Base-by-base conservation (phyloP, 2,329 filamentous ascomycete species). In the Hypoxylon rubiginosum region DNA sequence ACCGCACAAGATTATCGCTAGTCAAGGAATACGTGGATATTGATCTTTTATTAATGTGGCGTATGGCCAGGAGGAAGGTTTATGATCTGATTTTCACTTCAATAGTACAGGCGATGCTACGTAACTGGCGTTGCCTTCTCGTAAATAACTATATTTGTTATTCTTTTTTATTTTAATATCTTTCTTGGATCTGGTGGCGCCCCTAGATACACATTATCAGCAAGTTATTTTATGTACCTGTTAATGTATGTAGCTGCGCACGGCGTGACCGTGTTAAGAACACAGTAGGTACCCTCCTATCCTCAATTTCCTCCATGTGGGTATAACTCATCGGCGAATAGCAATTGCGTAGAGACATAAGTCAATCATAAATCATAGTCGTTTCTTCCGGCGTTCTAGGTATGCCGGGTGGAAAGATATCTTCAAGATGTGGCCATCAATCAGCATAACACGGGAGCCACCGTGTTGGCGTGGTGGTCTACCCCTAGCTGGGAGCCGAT, bases 401-500 rank as follows among this genome's bases (percentile, higher is more conserved):
- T 36, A 41, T 43, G 26, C 9, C n/a, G 30, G 17, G 15, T 7
- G 30, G 11, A 63, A 49, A 2, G 17, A 45, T n/a, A 69, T 65
- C 39, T 61, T 65, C 26, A 69, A 30, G 24, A 67, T 51, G n/a
- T 63, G 67, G 17, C 64, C 62, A 32, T 65, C 39, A 32, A 65
- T 61, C 10, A 69, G 59, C n/a, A 15, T 34, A 26, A 60, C 48
- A 21, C 32, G 57, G 2, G 46, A 28, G 21, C n/a, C 21, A 19
- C 19, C 41, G 4, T 15, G 54, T 9, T 19, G 46, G 21, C 9
- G 30, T 30, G 45, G 55, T 39, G n/a, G n/a, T n/a, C 32, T 17
- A 9, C 32, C 9, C 54, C 46, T 71, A 75, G 30, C 70, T 70
- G 13, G 75, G 75, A 41, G 75, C 75, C 10, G 74, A 75, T n/a